Percentiles rank a stretch among this genome's conserved stretches.
Conservation (phyloP, 106 monocot species). For the Apostasia shenzhenica region DNA sequence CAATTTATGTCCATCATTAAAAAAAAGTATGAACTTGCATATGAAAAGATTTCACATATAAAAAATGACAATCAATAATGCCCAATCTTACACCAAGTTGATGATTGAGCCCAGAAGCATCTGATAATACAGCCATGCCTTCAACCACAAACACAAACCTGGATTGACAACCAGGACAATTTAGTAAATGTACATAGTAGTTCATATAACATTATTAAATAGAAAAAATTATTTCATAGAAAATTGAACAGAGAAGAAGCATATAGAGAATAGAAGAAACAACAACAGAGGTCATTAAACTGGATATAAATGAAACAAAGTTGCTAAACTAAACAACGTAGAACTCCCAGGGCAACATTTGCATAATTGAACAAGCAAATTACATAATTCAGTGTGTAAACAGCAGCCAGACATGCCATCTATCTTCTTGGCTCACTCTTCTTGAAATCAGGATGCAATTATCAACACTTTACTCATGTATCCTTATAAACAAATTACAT, state of each 20-base stretch:
- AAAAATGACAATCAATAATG: not conserved
- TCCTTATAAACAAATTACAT: not conserved
- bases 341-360: not conserved
- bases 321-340: not conserved
- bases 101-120: constrained; percentile 36
- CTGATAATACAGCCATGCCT: constrained; percentile 38
- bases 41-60: not conserved
- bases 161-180: constrained; percentile 9
- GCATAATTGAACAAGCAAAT: not conserved
- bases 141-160: constrained; percentile 86
- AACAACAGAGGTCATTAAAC: not conserved
- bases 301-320: not conserved
- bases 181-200: no score
- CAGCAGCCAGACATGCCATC: not conserved
- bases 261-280: not conserved
- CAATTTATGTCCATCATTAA: not conserved
- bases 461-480: not conserved
- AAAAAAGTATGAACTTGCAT: not conserved
- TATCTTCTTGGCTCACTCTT: constrained; percentile 1
- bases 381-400: not conserved
- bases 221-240: not conserved
- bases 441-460: not conserved
- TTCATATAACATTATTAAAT: not conserved
- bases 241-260: not conserved
- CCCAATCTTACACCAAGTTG: constrained; percentile 46